A percentile compares a stretch with the other conserved stretches of the same genome.
Conservation (phyloP, 768 basidiomycete species). For the Tricholoma furcatifolium region DNA sequence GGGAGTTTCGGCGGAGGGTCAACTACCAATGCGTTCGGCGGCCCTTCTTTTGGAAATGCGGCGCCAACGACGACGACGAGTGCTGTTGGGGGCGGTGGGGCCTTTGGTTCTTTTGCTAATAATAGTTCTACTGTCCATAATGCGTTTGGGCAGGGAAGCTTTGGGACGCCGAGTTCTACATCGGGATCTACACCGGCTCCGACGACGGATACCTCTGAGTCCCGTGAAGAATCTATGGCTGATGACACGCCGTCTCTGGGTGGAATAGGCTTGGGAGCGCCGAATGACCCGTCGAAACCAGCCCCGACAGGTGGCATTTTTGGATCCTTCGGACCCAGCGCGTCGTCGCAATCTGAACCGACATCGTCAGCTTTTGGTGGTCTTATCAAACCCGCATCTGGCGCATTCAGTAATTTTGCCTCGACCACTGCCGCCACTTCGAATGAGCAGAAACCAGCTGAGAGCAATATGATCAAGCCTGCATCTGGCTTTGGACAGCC, state of each 20-base stretch:
- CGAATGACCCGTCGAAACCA: conserved; percentile 26
- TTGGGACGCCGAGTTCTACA: conserved; percentile 19
- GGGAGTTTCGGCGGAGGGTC: conserved; percentile 14
- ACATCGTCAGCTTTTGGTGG: conserved; percentile 23
- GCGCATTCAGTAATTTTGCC: conserved; percentile 39
- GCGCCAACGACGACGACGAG: conserved; percentile 16
- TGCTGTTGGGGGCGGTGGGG: conserved; percentile 19
- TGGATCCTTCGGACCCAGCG: conserved; percentile 27
- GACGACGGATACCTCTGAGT: conserved; percentile 22
- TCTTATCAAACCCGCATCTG: conserved; percentile 37
- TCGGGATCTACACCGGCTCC: conserved; percentile 12
- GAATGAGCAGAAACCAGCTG: conserved; percentile 1
- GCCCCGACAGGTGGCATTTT: conserved; percentile 32
- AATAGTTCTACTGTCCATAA: conserved; percentile 10
- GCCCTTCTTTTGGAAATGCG: conserved; percentile 18
- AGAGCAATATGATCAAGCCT: conserved; percentile 5
- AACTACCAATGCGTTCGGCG: conserved; percentile 22
- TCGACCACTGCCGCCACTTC: conserved; percentile 2
- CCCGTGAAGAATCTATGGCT: conserved; percentile 48
- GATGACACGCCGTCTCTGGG: conserved; percentile 36
- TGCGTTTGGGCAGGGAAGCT: conserved; percentile 28
- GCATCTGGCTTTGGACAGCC: conserved; percentile 18
- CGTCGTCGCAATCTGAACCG: conserved; percentile 16
- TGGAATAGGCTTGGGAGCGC: conserved; percentile 20
- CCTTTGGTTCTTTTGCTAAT: conserved; percentile 16